Percentiles rank a stretch among this genome's conserved stretches.
Evolutionary conservation across 495 filamentous ascomycete species (phyloP).

Genomic region (Xylona heveae): DNA sequence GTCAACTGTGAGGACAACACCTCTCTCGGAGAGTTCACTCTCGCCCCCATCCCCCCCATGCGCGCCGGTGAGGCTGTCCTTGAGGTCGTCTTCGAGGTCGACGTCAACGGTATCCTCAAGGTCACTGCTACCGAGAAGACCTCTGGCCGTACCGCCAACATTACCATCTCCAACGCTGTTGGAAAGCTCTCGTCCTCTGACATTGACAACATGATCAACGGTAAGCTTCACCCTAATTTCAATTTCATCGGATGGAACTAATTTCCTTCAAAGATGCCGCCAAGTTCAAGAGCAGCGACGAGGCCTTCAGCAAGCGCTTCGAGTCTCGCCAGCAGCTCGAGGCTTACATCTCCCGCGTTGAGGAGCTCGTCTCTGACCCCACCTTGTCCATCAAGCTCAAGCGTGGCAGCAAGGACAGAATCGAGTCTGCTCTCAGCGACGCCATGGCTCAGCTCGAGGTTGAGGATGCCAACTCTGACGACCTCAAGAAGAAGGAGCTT

Average conservation of each 20-base stretch:
- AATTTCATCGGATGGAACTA: not conserved
- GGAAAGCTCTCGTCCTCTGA: slow-evolving; percentile 89
- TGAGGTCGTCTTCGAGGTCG: slow-evolving; percentile 97
- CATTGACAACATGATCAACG: slow-evolving; percentile 93
- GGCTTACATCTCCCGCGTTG: slow-evolving; percentile 95
- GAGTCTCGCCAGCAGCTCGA: slow-evolving; percentile 97
- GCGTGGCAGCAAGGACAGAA: slow-evolving; percentile 98
- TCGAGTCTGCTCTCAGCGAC: slow-evolving; percentile 76
- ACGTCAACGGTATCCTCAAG: slow-evolving; percentile 99
- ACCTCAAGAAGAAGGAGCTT: slow-evolving; percentile 99
- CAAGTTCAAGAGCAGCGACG: slow-evolving; percentile 96
- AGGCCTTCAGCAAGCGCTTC: slow-evolving; percentile 97
- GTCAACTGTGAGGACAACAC: slow-evolving; percentile 99
- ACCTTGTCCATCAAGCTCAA: slow-evolving; percentile 93
- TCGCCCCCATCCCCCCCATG: slow-evolving; percentile 92
- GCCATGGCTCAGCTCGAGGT: slow-evolving; percentile 76
- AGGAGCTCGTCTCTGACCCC: slow-evolving; percentile 95
- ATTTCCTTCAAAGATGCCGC: slow-evolving; percentile 81
- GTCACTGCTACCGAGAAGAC: slow-evolving; percentile 99
- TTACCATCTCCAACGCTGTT: slow-evolving; percentile 99
- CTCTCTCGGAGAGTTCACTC: slow-evolving; percentile 92
- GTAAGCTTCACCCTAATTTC: slow-evolving; percentile 22
- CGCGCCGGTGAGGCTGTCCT: slow-evolving; percentile 94
- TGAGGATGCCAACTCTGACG: slow-evolving; percentile 74
- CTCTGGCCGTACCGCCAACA: slow-evolving; percentile 93